Conservation (phyloP, 805 yeast genomes). For the Scheffersomyces amazonensis region DNA sequence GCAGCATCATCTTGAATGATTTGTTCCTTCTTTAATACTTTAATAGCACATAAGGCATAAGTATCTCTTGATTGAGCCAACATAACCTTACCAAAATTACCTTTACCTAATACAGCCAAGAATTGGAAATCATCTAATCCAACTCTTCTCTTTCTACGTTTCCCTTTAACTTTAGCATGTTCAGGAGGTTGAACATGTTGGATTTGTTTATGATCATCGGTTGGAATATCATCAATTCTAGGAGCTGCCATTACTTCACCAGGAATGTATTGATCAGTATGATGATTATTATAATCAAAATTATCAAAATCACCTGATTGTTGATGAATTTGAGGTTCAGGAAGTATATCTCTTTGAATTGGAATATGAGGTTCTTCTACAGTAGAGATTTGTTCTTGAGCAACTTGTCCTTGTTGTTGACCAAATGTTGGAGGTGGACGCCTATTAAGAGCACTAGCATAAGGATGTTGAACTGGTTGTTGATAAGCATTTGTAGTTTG, state of each 20-base stretch:
- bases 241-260: not conserved
- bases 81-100: constrained; percentile 98
- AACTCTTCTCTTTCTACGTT: constrained; percentile 59
- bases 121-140: constrained; percentile 95
- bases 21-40: constrained; percentile 93
- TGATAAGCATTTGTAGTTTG: constrained; percentile 23
- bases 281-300: constrained; percentile 11
- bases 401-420: constrained; percentile 8
- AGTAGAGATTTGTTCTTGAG: constrained; percentile 12
- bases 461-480: constrained; percentile 24
- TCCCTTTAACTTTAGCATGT: constrained; percentile 24
- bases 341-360: not conserved
- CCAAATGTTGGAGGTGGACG: constrained; percentile 17
- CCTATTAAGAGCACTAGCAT: constrained; percentile 14
- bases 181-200: constrained; percentile 1
- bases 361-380: not conserved
- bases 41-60: constrained; percentile 84
- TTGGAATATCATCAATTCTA: not conserved
- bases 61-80: constrained; percentile 90
- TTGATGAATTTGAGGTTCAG: not conserved
- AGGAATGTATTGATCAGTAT: constrained; percentile 11
- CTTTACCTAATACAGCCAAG: constrained; percentile 93
- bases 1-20: constrained; percentile 95
- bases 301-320: constrained; percentile 4
- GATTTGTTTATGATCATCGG: constrained; percentile 10